phyloP scores from a whole-genome alignment of 1,284 basidiomycete genomes.

The Hemileia vastatrix region DNA sequence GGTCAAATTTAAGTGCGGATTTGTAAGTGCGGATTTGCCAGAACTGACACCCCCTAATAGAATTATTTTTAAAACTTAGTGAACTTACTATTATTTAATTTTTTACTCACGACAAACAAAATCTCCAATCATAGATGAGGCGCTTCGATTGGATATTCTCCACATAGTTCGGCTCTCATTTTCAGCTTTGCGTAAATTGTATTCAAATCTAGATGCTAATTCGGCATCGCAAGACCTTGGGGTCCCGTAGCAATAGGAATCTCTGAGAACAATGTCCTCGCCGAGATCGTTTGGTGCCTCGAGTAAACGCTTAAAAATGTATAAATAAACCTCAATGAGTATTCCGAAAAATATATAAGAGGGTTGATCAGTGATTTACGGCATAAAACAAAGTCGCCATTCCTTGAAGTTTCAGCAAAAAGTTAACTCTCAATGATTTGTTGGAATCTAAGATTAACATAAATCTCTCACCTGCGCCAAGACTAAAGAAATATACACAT shows the following conservation, averaged over 20 bases:
- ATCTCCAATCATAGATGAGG: constrained; percentile 10
- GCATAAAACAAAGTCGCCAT: constrained; percentile 18
- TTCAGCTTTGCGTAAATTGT: constrained; percentile 3
- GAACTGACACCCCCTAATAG: too few relatives aligned
- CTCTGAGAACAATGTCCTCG: constrained; percentile 11
- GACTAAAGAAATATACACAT: too few relatives aligned
- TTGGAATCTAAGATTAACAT: neutral
- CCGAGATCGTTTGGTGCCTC: constrained; percentile 15
- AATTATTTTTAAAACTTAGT: too few relatives aligned
- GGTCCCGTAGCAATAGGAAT: constrained; percentile 16
- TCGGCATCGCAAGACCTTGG: constrained; percentile 12
- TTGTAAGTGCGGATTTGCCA: too few relatives aligned
- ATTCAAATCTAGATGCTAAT: constrained; percentile 8
- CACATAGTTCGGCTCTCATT: constrained; percentile 8
- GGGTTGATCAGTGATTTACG: too few relatives aligned
- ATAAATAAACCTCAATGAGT: too few relatives aligned
- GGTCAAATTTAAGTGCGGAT: too few relatives aligned
- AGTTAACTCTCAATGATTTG: neutral
- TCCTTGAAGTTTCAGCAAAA: neutral
- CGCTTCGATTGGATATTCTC: constrained; percentile 7
- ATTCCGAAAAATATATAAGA: too few relatives aligned
- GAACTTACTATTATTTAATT: too few relatives aligned
- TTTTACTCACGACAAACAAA: constrained; percentile 7
- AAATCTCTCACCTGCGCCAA: too few relatives aligned
- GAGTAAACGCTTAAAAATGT: too few relatives aligned